Evolutionary conservation across 2,329 filamentous ascomycete genomes (phyloP), one percentile per base, ranked within the genome.

Genomic region (Arthrinium puccinioides): DNA sequence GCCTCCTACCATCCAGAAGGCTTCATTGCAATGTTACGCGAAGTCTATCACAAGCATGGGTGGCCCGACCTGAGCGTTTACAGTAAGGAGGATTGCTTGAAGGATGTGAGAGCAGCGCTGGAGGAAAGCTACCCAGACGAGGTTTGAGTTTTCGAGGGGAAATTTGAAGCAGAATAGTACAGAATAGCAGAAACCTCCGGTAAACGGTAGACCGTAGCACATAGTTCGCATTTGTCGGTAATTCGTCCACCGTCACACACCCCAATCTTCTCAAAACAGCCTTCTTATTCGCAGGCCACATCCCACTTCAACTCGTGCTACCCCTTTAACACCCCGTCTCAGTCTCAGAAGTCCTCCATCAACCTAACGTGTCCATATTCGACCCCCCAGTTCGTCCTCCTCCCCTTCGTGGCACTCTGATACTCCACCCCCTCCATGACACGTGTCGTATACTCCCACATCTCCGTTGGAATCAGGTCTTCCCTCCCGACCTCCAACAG

Each of bases 31-130:
- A 40, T 41, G 34, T 35, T 55, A 4, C 43, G 46, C 38, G 44
- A 47, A 8, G 47, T 61, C 18, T 61, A 57, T 35, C 47, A 49
- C 9, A 44, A 50, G 20, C 47, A 61, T 34, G 52, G 56, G 15
- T 61, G 56, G 57, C 58, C 55, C 7, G 38, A 56, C 27, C 35
- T 49, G 21, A 36, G 43, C 24, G 33, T 23, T 6, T 62, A 59
- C 41, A 46, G 45, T 21, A 57, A 52, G 42, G 38, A 46, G 28
- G 53, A 59, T 27, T 55, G 51, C 42, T 34, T 50, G 30, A 37
- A 34, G 31, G 36, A 32, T n/a, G 27, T 41, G 19, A 24, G 36
- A 6, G 21, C 23, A 18, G 29, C 32, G 5, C 14, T 44, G 5
- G 28, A 37, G 13, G 32, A 20, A 19, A 25, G 19, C 14, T 23